Evolutionary conservation across 371 early-diverging fungal species (phyloP), one percentile per base, ranked within the genome.

Genomic region (Syncephalastrum racemosum): DNA sequence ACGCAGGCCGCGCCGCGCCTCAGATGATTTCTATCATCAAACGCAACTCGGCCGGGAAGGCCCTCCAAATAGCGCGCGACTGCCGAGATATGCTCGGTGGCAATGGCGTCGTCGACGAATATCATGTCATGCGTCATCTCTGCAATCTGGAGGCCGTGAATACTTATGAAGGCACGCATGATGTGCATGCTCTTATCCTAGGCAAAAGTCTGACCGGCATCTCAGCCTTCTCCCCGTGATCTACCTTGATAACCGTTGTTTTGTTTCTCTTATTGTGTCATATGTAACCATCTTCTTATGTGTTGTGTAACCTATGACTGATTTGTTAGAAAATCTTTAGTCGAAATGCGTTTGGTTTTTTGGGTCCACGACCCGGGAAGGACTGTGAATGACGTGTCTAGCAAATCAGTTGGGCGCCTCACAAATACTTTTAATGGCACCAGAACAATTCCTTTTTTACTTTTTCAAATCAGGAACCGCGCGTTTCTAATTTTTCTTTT

Each of bases 1-100:
- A 98, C 59, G 69, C 80, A 31, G 89, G 84, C 50, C 80, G 85
- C 74, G 46, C 91, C n/a, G 93, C 95, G 2, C 91, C 95, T 15
- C 97, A 98, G 73, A 95, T 96, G 96, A 88, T 98, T 46, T 96
- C 96, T 7, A 76, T 97, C 56, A 86, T 98, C 58, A 98, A 98
- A 81, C 85, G 98, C 54, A 98, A 98, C 75, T 95, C 93, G 50
- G 92, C 94, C 53, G 92, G 90, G 46, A 98, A 97, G 82, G 89
- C 97, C 0, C 68, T 98, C 19, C 88, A 89, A 20, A 97, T 98
- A 73, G 95, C 96, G 39, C 84, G 97, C 39, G 86, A 86, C 27
- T 83, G 90, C 62, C 85, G 98, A 53, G 94, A 94, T 54, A 83
- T 93, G 73, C 75, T 94, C 54, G 93, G 93, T 51, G 93, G 92